A percentile compares a stretch with the other conserved stretches of the same genome.
Conservation (phyloP, 2,329 filamentous ascomycete species). For the Amauroascus niger region DNA sequence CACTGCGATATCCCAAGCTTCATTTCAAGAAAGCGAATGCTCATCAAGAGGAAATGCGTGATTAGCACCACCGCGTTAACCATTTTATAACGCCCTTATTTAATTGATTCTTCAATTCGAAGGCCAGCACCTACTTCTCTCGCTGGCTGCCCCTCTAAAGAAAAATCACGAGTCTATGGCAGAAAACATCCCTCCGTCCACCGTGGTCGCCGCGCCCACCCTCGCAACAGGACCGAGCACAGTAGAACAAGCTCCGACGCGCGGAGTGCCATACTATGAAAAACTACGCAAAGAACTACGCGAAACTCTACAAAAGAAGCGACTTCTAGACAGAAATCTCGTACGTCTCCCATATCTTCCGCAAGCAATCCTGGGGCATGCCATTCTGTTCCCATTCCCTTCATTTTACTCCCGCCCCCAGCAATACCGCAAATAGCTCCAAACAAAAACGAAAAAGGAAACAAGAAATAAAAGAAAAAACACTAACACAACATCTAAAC, state of each 20-base stretch:
- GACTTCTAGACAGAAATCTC: slow-evolving; percentile 52
- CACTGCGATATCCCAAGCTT: too few relatives aligned
- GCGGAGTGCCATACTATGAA: slow-evolving; percentile 59
- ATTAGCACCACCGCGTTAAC: too few relatives aligned
- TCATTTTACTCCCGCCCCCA: not conserved
- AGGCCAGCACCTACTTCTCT: too few relatives aligned
- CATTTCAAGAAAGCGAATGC: too few relatives aligned
- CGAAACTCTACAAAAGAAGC: slow-evolving; percentile 57
- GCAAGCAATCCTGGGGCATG: not conserved
- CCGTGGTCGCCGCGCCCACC: slow-evolving; percentile 16
- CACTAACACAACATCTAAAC: not conserved
- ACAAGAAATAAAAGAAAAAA: not conserved
- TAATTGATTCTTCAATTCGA: too few relatives aligned
- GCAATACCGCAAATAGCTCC: not conserved
- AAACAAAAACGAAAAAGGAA: too few relatives aligned
- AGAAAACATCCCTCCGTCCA: slow-evolving; percentile 31
- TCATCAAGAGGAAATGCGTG: too few relatives aligned
- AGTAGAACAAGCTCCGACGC: slow-evolving; percentile 26
- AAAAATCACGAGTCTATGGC: slow-evolving; percentile 31
- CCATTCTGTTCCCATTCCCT: too few relatives aligned
- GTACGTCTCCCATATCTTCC: slow-evolving; percentile 30
- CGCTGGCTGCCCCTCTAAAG: too few relatives aligned
- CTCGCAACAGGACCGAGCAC: slow-evolving; percentile 13
- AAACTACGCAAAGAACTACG: slow-evolving; percentile 58
- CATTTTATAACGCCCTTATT: too few relatives aligned